Conservation (phyloP, 495 filamentous ascomycete genomes). For the Cetradonia linearis region DNA sequence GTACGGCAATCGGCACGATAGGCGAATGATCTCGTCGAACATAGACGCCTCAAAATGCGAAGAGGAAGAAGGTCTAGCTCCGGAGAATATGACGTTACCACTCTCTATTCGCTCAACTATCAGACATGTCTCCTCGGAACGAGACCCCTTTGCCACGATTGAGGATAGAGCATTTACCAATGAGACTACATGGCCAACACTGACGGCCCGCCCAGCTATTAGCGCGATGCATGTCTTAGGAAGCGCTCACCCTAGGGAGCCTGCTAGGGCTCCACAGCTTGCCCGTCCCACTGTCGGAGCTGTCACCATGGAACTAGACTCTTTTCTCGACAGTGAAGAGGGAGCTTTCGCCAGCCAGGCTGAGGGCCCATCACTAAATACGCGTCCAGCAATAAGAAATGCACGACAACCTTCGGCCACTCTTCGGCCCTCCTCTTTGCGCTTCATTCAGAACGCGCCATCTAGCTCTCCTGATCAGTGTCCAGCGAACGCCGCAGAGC, state of each 20-base stretch:
- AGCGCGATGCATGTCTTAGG: neutral
- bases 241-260: neutral
- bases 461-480: constrained; percentile 23
- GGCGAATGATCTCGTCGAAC: constrained; percentile 14
- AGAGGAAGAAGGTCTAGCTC: neutral
- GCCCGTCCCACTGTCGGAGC: neutral
- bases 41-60: constrained; percentile 8
- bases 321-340: neutral
- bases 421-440: constrained; percentile 21
- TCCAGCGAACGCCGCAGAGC: neutral
- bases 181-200: neutral
- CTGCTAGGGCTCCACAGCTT: neutral
- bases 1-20: constrained; percentile 14
- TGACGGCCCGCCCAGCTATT: neutral
- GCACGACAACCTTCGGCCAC: constrained; percentile 10
- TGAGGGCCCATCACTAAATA: neutral
- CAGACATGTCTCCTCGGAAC: neutral
- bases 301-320: neutral
- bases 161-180: neutral
- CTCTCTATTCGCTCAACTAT: neutral
- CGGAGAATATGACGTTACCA: neutral
- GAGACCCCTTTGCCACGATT: neutral
- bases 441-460: constrained; percentile 18
- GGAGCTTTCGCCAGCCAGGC: neutral
- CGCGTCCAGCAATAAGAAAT: neutral